Percentiles rank a stretch among this genome's conserved stretches.
Evolutionary conservation across 768 basidiomycete species (phyloP).

Genomic region (Xerocomus brunneocitrinus): DNA sequence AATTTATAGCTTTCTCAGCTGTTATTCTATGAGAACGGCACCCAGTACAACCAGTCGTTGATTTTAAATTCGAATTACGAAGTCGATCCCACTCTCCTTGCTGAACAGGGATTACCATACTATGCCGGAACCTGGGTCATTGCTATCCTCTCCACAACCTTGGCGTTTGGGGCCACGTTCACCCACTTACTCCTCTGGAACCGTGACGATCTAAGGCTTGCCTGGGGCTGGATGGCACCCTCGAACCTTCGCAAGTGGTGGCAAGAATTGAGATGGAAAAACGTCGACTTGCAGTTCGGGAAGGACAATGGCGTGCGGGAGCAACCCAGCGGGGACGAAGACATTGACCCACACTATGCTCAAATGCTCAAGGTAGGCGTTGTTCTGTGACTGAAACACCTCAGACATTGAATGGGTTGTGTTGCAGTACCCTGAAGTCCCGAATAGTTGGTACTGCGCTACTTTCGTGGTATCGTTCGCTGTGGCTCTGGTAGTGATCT

Average conservation of each 20-base stretch:
- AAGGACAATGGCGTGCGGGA: conserved; percentile 11
- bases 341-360: conserved; percentile 49
- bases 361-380: conserved; percentile 43
- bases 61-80: conserved; percentile 52
- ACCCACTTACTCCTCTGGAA: conserved; percentile 53
- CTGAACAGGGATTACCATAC: conserved; percentile 33
- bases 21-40: conserved; percentile 41
- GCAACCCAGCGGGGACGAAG: conserved; percentile 34
- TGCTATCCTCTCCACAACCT: conserved; percentile 13
- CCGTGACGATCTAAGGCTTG: conserved; percentile 41
- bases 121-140: conserved; percentile 28
- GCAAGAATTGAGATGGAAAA: conserved; percentile 17
- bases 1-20: conserved; percentile 23
- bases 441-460: conserved; percentile 31
- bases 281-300: conserved; percentile 40
- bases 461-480: conserved; percentile 32
- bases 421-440: conserved; percentile 31
- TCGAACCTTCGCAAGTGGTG: neutral
- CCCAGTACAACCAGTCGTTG: conserved; percentile 45
- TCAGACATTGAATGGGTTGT: neutral
- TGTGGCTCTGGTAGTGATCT: conserved; percentile 51
- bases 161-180: conserved; percentile 41
- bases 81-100: conserved; percentile 47
- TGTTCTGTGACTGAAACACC: conserved; percentile 12
- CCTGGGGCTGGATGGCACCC: conserved; percentile 43